Evolutionary conservation across 2,329 filamentous ascomycete genomes (phyloP), one percentile per base, ranked within the genome.

Genomic region (Nannizziopsis arthrosporioides): DNA sequence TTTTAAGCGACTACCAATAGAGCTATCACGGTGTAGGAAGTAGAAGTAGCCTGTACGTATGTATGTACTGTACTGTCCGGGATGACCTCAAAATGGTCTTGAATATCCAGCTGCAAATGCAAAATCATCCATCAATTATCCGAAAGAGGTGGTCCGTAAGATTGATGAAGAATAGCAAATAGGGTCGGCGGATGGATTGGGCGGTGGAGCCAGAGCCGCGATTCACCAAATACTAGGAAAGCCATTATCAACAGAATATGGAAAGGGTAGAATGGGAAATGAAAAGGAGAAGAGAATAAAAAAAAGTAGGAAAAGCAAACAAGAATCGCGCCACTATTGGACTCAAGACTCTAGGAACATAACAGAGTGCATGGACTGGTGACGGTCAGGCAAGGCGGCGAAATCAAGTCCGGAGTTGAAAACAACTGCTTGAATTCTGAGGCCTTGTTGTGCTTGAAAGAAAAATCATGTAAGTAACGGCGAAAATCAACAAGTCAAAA

Each of bases 331-430:
- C 44, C 47, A 47, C 37, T 12, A 40, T 39, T 9, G 47, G 19
- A 36, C 57, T 61, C 58, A 54, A 51, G 51, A 27, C 65, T 64
- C 65, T 68, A 67, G 65, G 59, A 51, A 63, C 65, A 56, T 68
- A 56, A 56, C 65, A 68, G 64, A 63, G 64, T 42, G 38, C 11
- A 35, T 41, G 45, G 38, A 47, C 15, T 2, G 15, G 45, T 42
- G 45, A 36, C 45, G 30, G 22, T 37, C 27, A 11, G 14, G 35
- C n/a, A 36, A 3, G 34, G 38, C 30, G 39, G n/a, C 14, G 12
- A 47, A 47, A 37, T 30, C 45, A 18, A 47, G 27, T 36, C 17
- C 30, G 30, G 38, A 47, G 37, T 42, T 37, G 45, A 31, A 30
- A 30, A 36, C 37, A 47, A 45, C 35, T 39, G 35, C 19, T 39